Conservation (phyloP, 768 basidiomycete genomes). For the Lanmaoa pseudosensibilis region DNA sequence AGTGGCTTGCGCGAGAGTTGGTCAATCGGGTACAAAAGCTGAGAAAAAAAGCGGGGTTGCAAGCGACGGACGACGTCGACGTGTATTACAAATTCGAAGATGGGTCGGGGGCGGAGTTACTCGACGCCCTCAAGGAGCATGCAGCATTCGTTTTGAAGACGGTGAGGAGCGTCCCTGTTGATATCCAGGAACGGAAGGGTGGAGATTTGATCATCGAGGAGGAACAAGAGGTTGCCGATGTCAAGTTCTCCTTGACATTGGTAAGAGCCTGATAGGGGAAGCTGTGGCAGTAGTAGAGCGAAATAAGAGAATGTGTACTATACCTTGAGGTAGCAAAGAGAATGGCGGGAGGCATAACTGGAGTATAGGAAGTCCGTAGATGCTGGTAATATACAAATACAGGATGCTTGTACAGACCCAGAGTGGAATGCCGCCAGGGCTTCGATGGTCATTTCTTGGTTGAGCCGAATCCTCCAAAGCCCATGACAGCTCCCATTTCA, state of each 20-base stretch:
- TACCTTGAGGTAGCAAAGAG: conserved; percentile 19
- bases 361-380: background rate
- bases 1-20: conserved; percentile 88
- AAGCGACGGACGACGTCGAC: conserved; percentile 91
- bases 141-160: conserved; percentile 71
- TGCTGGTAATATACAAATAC: conserved; percentile 13
- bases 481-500: conserved; percentile 84
- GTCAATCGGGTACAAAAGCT: conserved; percentile 93
- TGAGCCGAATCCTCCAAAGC: conserved; percentile 86
- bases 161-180: conserved; percentile 67
- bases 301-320: conserved; percentile 12
- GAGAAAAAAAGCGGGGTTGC: conserved; percentile 92
- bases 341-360: background rate
- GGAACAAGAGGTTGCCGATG: conserved; percentile 82
- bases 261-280: conserved; percentile 37
- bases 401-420: conserved; percentile 14
- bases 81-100: conserved; percentile 82
- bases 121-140: conserved; percentile 63
- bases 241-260: conserved; percentile 72
- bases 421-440: background rate
- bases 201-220: conserved; percentile 70
- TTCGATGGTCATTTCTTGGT: conserved; percentile 65
- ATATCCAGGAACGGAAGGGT: conserved; percentile 52
- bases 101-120: conserved; percentile 62
- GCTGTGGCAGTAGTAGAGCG: background rate